A percentile compares a stretch with the other conserved stretches of the same genome.
Evolutionary conservation across 257 asterid species (phyloP).

Genomic region (Lithospermum erythrorhizon): DNA sequence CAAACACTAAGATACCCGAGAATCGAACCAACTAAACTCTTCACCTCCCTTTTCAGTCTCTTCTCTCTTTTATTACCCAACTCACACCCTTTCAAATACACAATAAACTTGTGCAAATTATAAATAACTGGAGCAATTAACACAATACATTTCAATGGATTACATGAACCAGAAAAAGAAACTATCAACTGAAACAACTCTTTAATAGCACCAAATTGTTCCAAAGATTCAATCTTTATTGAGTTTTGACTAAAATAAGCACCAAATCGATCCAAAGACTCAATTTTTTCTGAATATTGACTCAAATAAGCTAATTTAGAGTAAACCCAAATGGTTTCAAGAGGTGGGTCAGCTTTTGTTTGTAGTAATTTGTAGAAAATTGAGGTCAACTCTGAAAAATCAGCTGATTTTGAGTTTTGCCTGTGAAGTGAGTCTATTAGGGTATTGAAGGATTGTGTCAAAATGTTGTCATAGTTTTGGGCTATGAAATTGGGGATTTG

Average conservation of each 20-base stretch:
- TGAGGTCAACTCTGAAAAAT: conserved; percentile 18
- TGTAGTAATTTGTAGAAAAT: conserved; percentile 35
- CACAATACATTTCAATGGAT: conserved; percentile 32
- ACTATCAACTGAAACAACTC: conserved; percentile 42
- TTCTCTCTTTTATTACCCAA: conserved; percentile 39
- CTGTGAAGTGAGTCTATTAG: conserved; percentile 20
- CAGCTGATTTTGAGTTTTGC: conserved; percentile 12
- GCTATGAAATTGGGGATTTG: conserved; percentile 21
- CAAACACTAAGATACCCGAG: conserved; percentile 41
- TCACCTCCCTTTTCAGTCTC: conserved; percentile 34
- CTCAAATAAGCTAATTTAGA: conserved; percentile 31
- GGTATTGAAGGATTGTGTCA: conserved; percentile 32
- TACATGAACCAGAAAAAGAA: conserved; percentile 43
- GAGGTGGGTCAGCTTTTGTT: conserved; percentile 38
- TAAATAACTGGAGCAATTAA: conserved; percentile 48
- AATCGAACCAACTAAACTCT: conserved; percentile 37
- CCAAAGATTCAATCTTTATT: conserved; percentile 20
- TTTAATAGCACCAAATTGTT: conserved; percentile 23
- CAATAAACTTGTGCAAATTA: conserved; percentile 23
- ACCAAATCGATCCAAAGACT: conserved; percentile 24
- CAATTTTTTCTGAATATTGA: conserved; percentile 14
- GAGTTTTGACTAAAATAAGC: no score
- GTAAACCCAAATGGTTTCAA: conserved; percentile 59
- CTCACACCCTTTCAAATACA: conserved; percentile 26
- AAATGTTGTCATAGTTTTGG: conserved; percentile 27